These are phyloP conservation scores for Lycium barbarum DNA, from an alignment of 257 asterid genomes.

Conservation along the genomic window DNA sequence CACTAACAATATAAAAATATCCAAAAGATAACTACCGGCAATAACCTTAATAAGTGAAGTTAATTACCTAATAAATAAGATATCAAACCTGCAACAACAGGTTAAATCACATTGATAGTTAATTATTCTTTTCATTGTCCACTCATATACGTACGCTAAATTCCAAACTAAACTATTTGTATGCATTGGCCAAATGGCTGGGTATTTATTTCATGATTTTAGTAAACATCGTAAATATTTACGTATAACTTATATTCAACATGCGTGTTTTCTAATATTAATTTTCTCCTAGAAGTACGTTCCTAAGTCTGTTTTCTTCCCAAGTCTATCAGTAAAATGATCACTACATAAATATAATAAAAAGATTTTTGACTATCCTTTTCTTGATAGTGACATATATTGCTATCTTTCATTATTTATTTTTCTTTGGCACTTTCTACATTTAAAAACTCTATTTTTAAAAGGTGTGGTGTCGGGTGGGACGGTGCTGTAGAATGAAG, in stretches of 20 bases:
- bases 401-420: neutral
- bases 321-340: neutral
- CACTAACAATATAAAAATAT: too few species aligned
- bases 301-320: neutral
- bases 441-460: neutral
- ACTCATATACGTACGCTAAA: too few species aligned
- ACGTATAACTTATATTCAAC: neutral
- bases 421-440: conserved; percentile 13
- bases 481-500: neutral
- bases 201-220: too few species aligned
- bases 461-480: neutral
- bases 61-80: neutral
- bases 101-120: too few species aligned
- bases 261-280: neutral
- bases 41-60: neutral
- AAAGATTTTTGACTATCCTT: conserved; percentile 9
- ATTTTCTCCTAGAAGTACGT: neutral
- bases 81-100: neutral
- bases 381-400: neutral
- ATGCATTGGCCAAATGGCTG: too few species aligned
- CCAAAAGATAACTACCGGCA: neutral
- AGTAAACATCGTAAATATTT: too few species aligned
- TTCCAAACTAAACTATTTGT: too few species aligned
- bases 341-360: neutral
- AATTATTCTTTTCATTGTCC: too few species aligned